Evolutionary conservation across 2,329 filamentous ascomycete genomes (phyloP).

Genomic region (Xylariaceae sp.): DNA sequence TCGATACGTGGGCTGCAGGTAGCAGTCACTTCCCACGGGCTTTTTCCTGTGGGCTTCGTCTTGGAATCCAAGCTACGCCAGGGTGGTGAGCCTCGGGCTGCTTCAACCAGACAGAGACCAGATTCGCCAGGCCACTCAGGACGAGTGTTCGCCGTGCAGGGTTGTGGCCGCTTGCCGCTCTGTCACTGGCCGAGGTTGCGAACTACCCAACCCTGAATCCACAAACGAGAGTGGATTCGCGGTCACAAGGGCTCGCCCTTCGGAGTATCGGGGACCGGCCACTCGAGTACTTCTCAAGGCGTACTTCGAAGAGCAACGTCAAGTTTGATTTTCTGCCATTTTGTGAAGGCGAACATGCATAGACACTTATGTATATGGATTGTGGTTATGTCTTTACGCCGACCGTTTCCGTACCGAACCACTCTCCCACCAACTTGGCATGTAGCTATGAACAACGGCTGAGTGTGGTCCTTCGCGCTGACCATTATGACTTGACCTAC

Average conservation of each 20-base stretch:
- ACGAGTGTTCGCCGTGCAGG: slow-evolving; percentile 11
- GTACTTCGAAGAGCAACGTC: slow-evolving; percentile 3
- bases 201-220: slow-evolving; percentile 5
- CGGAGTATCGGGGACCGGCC: slow-evolving; percentile 14
- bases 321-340: slow-evolving; percentile 10
- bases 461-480: too few relatives aligned
- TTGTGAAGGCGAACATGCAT: slow-evolving; percentile 10
- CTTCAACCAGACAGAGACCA: slow-evolving; percentile 8
- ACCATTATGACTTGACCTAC: too few relatives aligned
- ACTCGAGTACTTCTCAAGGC: slow-evolving; percentile 8
- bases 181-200: slow-evolving; percentile 8
- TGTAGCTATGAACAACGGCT: too few relatives aligned
- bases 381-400: too few relatives aligned
- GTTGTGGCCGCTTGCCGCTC: neutral
- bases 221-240: slow-evolving; percentile 15
- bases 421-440: too few relatives aligned
- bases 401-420: too few relatives aligned
- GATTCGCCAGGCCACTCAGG: slow-evolving; percentile 12
- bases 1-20: too few relatives aligned
- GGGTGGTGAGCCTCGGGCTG: neutral
- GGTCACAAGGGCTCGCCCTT: slow-evolving; percentile 19
- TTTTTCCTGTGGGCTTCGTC: too few relatives aligned
- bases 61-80: too few relatives aligned
- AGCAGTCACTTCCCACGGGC: too few relatives aligned
- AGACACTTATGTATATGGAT: slow-evolving; percentile 9